These are phyloP conservation scores for Penicillium nordicum DNA, from an alignment of 2,329 filamentous ascomycete species.

Conservation along the genomic window DNA sequence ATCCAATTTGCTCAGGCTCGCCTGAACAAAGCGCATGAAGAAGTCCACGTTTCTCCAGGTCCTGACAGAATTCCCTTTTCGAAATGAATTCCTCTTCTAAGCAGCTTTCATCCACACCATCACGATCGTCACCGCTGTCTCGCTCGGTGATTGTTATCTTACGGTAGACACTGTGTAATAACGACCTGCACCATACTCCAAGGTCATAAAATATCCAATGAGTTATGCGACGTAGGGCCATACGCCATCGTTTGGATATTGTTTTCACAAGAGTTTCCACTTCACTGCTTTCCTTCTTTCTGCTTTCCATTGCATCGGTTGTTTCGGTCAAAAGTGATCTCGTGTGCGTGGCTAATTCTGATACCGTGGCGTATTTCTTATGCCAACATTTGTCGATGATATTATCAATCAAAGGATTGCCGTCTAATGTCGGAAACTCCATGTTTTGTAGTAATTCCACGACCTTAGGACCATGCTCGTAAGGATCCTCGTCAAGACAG, in stretches of 20 bases:
- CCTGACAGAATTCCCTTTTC: conserved; percentile 20
- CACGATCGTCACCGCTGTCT: neutral
- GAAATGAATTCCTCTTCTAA: conserved; percentile 11
- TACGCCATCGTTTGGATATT: no score
- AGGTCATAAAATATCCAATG: no score
- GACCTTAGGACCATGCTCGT: conserved; percentile 20
- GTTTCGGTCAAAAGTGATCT: conserved; percentile 2
- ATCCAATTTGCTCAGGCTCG: conserved; percentile 22
- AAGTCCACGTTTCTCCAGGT: conserved; percentile 24
- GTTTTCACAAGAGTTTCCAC: neutral
- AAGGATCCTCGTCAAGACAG: conserved; percentile 23
- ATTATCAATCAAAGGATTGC: conserved; percentile 24
- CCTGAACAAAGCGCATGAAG: conserved; percentile 21
- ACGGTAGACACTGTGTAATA: no score
- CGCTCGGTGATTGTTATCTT: neutral
- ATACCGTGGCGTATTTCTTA: conserved; percentile 20
- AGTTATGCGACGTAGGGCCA: no score
- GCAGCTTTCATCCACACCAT: neutral
- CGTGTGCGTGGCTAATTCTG: conserved; percentile 17
- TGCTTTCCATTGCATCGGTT: neutral
- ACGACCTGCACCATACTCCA: no score
- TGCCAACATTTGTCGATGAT: conserved; percentile 26
- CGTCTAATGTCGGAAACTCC: conserved; percentile 25
- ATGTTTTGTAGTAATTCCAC: conserved; percentile 25
- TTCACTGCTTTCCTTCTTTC: neutral